phyloP scores from a whole-genome alignment of 1,284 basidiomycete species.

The Austroboletus rostrupii region DNA sequence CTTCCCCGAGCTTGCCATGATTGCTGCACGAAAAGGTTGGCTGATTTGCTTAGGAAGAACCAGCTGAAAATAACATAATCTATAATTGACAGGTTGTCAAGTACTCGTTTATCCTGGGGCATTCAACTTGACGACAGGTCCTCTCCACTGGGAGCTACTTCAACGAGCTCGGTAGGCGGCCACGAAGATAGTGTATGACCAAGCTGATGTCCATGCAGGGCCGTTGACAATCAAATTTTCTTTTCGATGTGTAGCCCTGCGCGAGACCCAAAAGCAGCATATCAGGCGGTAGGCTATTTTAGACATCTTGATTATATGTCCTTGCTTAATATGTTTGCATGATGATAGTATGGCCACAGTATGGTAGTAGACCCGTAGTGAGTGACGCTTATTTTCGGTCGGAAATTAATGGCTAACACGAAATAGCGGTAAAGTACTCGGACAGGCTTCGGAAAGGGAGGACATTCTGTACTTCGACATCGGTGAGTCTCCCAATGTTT shows the following conservation, averaged over 20 bases:
- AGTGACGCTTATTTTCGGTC: slow-evolving; percentile 25
- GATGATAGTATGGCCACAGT: slow-evolving; percentile 81
- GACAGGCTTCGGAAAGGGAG: slow-evolving; percentile 77
- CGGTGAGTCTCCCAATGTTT: slow-evolving; percentile 46
- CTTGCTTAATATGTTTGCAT: not conserved
- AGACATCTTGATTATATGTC: not conserved
- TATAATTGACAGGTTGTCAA: slow-evolving; percentile 63
- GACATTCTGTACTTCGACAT: slow-evolving; percentile 79
- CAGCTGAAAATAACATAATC: not conserved
- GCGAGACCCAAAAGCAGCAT: slow-evolving; percentile 74
- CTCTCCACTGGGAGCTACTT: slow-evolving; percentile 94
- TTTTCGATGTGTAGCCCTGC: slow-evolving; percentile 96
- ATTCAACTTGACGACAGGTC: slow-evolving; percentile 91
- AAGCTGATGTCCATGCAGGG: slow-evolving; percentile 46
- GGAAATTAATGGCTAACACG: slow-evolving; percentile 8
- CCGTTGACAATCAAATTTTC: slow-evolving; percentile 95
- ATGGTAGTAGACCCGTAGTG: slow-evolving; percentile 88
- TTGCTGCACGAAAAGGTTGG: slow-evolving; percentile 81
- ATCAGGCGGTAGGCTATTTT: slow-evolving; percentile 72
- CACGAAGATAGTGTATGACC: slow-evolving; percentile 11
- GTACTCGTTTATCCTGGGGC: slow-evolving; percentile 89
- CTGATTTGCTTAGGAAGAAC: not conserved
- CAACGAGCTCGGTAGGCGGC: slow-evolving; percentile 72
- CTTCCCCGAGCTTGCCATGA: slow-evolving; percentile 94
- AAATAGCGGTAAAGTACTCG: slow-evolving; percentile 74